A percentile compares a stretch with the other conserved stretches of the same genome.
Evolutionary conservation across 2,329 filamentous ascomycete species (phyloP).

Genomic region (Penicillium verrucosum): DNA sequence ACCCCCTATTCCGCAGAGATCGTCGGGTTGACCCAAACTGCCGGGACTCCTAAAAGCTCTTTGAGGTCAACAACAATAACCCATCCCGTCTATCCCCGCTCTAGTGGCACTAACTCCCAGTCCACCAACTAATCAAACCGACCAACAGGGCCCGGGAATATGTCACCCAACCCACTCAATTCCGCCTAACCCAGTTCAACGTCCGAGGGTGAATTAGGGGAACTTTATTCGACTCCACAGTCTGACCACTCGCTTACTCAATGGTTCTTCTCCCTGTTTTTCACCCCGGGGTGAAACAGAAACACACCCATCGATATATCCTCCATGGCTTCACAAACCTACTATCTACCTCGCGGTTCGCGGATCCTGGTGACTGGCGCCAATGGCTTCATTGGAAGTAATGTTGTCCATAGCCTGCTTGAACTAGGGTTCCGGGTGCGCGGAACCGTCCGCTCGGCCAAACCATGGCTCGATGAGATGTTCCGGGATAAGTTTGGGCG

Average conservation of each 20-base stretch:
- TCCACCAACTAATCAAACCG: neutral
- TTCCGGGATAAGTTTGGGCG: conserved; percentile 24
- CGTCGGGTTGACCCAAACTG: neutral
- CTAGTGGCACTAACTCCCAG: neutral
- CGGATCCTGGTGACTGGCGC: conserved; percentile 46
- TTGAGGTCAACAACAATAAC: neutral
- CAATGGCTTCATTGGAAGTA: conserved; percentile 45
- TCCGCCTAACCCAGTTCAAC: neutral
- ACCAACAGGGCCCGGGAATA: neutral
- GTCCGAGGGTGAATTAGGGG: neutral
- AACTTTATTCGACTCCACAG: neutral
- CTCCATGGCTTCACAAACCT: neutral
- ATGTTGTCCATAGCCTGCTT: conserved; percentile 42
- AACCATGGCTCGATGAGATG: conserved; percentile 32
- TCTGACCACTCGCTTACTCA: neutral
- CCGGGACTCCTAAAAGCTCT: neutral
- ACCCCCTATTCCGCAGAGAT: neutral
- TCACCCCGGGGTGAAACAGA: neutral
- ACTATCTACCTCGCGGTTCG: conserved; percentile 14
- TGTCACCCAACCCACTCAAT: neutral
- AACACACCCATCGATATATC: neutral
- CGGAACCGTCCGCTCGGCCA: conserved; percentile 41
- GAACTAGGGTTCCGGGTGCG: conserved; percentile 42
- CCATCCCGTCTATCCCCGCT: neutral
- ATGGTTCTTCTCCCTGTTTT: neutral